Evolutionary conservation across 805 yeast species (phyloP), one percentile per base, ranked within the genome.

Genomic region (Pichia paraexigua): DNA sequence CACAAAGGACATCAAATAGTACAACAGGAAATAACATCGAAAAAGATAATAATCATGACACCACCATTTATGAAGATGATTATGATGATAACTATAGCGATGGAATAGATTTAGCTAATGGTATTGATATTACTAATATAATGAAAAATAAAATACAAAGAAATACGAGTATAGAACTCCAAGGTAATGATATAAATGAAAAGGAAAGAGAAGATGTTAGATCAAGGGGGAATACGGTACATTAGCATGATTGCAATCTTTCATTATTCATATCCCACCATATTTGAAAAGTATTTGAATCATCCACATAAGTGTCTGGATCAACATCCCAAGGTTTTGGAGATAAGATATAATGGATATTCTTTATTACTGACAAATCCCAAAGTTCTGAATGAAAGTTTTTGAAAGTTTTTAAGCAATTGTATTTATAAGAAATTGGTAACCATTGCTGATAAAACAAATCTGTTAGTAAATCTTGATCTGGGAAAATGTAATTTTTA

Each of bases 271-370:
- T 61, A 50, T 64, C 63, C 73, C 77, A 75, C 85, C 85, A 80
- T 56, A 63, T 64, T 17, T 64, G 57, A 57, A 80, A 80, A 7
- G 83, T 77, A 1, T 63, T 70, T 0, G 82, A 72, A 2, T 66
- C 69, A 55, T 76, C 81, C 7, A 63, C 47, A 9, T 60, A 58
- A 20, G 59, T 56, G 20, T 40, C 8, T 8, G 62, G 61, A 4
- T 60, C 52, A 21, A 71, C 71, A 43, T 79, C 75, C 85, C 85
- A 80, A 3, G 85, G 85, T 65, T 80, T 80, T 13, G 85, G 84
- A 7, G 74, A 72, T 41, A 80, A 55, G 32, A 80, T 80, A 59
- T 75, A 80, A 62, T 80, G 85, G 43, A 80, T 69, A 54, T 77
- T 79, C 60, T 79, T 80, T 48, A 80, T 80, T 54, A 70, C 73